Evolutionary conservation across 306 rosid species (phyloP).

Genomic region (Sesbania bispinosa): DNA sequence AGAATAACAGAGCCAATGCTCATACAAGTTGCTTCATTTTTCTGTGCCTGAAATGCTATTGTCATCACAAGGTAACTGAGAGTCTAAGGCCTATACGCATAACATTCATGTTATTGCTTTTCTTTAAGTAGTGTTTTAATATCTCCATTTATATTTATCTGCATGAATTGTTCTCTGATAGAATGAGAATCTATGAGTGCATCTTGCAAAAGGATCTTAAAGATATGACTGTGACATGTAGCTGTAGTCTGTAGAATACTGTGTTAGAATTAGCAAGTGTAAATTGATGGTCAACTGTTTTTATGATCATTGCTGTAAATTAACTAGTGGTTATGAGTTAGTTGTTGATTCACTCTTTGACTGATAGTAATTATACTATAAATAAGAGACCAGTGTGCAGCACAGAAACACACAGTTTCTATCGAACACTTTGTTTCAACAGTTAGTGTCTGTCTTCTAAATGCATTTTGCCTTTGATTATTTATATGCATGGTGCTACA

Average conservation of each 20-base stretch:
- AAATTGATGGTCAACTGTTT: background rate
- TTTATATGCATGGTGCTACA: background rate
- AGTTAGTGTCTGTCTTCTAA: no score
- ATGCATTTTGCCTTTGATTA: background rate
- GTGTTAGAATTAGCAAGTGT: background rate
- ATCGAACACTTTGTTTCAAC: no score
- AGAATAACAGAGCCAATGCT: conserved; percentile 15
- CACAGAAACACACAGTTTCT: no score
- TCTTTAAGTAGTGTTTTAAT: background rate
- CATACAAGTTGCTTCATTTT: conserved; percentile 13
- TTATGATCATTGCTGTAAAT: background rate
- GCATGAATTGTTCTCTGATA: conserved; percentile 11
- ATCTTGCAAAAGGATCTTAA: conserved; percentile 16
- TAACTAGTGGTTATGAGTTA: background rate
- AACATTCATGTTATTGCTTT: background rate
- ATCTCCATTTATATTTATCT: background rate
- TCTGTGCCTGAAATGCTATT: conserved; percentile 28
- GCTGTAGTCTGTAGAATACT: background rate
- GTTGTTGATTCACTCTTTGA: background rate
- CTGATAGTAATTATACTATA: no score
- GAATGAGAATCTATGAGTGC: background rate
- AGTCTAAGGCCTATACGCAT: background rate
- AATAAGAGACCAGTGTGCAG: no score
- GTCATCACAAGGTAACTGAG: conserved; percentile 45
- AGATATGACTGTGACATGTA: background rate